Evolutionary conservation across 192 early-diverging fungal genomes (phyloP), one percentile per base, ranked within the genome.

Genomic region (Podila epicladia): DNA sequence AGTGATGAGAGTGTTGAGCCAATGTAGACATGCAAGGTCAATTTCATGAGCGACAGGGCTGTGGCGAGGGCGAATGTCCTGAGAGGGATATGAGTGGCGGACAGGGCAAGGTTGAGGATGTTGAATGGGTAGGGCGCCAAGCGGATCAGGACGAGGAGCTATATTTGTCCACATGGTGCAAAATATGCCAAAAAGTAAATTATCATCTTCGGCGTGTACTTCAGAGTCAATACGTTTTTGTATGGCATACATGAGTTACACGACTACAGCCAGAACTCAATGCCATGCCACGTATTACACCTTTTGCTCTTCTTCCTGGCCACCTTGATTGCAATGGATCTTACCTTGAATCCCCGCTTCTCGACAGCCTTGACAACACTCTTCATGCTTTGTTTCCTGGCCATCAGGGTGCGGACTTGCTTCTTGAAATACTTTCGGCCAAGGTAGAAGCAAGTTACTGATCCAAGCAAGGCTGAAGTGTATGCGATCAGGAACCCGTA

Each of bases 51-150:
- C 13, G 88, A 87, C 31, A 91, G 57, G 11, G 88, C 90, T 38
- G 90, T 91, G 11, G 87, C 90, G 19, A 85, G 31, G 9, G 76
- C 35, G 58, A 85, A 91, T 1, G 82, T 69, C 24, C 55, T 58
- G 31, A 89, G 62, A 20, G 90, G 82, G 33, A 91, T 85, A 41
- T 86, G 69, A 5, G 89, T 90, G 3, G 89, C 87, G 7, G 89
- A 84, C 33, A 91, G 83, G 12, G 90, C 66, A 0, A 85, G 85
- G 61, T 91, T 91, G 65, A 91, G 82, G 28, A 94, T 72, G 59
- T 87, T 89, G 83, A 89, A 93, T 9, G 93, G 93, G 73, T 94
- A 94, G 15, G 93, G 93, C 9, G 92, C 91, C 28, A 94, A 57
- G 12, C 93, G 85, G 75, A 94, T 92, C 41, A 94, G 71, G 0